Evolutionary conservation across 192 early-diverging fungal genomes (phyloP), one percentile per base, ranked within the genome.

Genomic region (Obelidium mucronatum): DNA sequence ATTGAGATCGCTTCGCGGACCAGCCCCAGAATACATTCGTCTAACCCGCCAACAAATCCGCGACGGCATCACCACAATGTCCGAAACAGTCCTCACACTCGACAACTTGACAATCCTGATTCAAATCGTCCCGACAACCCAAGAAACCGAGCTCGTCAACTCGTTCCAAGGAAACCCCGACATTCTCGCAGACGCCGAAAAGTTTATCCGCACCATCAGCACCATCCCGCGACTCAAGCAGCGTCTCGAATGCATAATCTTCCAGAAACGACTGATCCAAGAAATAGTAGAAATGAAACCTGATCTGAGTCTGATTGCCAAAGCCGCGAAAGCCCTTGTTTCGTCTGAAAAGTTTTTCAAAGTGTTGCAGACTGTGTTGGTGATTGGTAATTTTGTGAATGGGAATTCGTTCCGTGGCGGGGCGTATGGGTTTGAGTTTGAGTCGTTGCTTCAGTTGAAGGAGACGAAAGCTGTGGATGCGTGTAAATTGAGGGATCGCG

Each of bases 311-410:
- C 73, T 76, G 13, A 74, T 86, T 5, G 26, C 78, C 0, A 66
- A 67, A 30, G 87, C 87, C 1, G 73, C 68, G 58, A 62, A 78
- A 6, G 74, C 83, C 40, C 42, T 88, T 17, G 33, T 52, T 40
- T 70, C 37, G 22, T 85, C 83, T 0, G 56, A 62, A 44, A 34
- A 58, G 1, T 60, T 88, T 8, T 58, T 67, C 15, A 65, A 40
- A 3, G 24, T 86, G 2, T 65, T 88, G n/a, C 59, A 85, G 67
- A 19, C 59, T 17, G 75, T 83, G 4, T 68, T 88, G 40, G 74
- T 86, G 0, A 52, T 88, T 53, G 87, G 87, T 2, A 88, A 88
- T 71, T 88, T 80, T 58, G 51, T 88, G 11, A 88, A 88, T 61
- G 81, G 76, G 11, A 67, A 73, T 37, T 77, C 83, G 13, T 88